Conservation (phyloP, 208 protist genomes). For the Trypanosoma vivax region DNA sequence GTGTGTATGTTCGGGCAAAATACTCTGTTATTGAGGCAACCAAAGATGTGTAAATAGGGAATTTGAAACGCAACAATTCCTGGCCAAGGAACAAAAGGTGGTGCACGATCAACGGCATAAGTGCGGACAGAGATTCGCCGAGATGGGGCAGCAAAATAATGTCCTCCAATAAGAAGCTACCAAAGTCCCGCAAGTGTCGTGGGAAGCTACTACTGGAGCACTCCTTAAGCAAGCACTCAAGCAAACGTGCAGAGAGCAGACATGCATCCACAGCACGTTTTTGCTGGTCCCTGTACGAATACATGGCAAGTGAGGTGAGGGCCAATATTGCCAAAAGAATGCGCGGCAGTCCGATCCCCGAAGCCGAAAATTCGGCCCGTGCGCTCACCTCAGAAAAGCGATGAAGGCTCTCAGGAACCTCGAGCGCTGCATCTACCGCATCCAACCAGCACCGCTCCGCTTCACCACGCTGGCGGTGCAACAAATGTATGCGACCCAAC, state of each 20-base stretch:
- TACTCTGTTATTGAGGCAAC: slow-evolving; percentile 60
- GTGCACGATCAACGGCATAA: slow-evolving; percentile 35
- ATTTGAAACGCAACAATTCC: slow-evolving; percentile 35
- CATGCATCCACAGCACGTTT: slow-evolving; percentile 38
- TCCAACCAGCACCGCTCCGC: slow-evolving; percentile 64
- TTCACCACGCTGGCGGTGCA: slow-evolving; percentile 26
- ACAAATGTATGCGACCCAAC: slow-evolving; percentile 41
- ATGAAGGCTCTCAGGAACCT: slow-evolving; percentile 39
- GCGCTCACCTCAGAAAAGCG: slow-evolving; percentile 2
- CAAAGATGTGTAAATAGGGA: slow-evolving; percentile 43
- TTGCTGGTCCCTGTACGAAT: slow-evolving; percentile 46
- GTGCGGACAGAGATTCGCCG: slow-evolving; percentile 17
- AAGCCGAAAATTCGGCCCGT: slow-evolving; percentile 7
- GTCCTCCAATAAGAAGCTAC: slow-evolving; percentile 23
- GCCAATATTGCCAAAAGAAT: slow-evolving; percentile 32
- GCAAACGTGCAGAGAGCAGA: slow-evolving; percentile 37
- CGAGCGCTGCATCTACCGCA: slow-evolving; percentile 60
- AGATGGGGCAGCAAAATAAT: slow-evolving; percentile 25
- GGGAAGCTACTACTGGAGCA: slow-evolving; percentile 24
- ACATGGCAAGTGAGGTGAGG: slow-evolving; percentile 61
- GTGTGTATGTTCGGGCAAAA: slow-evolving; percentile 39
- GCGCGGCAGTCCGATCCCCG: slow-evolving; percentile 24
- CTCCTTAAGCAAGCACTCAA: slow-evolving; percentile 34
- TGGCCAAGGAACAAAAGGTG: slow-evolving; percentile 46
- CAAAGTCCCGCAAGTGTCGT: slow-evolving; percentile 30